These are phyloP conservation scores for Trichoderma simmonsii DNA, from an alignment of 2,329 filamentous ascomycete species.

Conservation along the genomic window DNA sequence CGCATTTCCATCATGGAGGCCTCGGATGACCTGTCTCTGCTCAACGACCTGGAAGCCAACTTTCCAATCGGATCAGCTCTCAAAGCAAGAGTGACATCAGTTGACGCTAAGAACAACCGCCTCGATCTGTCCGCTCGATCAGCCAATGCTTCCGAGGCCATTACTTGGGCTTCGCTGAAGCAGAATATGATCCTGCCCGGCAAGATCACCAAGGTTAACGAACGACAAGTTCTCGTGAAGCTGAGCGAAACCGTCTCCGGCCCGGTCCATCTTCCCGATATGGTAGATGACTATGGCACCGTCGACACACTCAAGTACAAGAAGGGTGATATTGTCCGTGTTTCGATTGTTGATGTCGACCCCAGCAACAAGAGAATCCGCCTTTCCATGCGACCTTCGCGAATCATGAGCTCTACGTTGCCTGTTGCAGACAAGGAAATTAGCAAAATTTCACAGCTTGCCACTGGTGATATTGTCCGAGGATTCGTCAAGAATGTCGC, in stretches of 20 bases:
- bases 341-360: slow-evolving; percentile 81
- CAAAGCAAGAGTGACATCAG: slow-evolving; percentile 70
- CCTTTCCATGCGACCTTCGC: slow-evolving; percentile 81
- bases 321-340: slow-evolving; percentile 83
- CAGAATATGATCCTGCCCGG: slow-evolving; percentile 79
- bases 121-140: slow-evolving; percentile 80
- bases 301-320: slow-evolving; percentile 71
- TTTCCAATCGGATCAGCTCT: slow-evolving; percentile 91
- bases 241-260: slow-evolving; percentile 77
- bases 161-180: slow-evolving; percentile 70
- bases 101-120: slow-evolving; percentile 69
- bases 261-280: slow-evolving; percentile 75
- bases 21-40: slow-evolving; percentile 77
- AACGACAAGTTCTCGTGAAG: slow-evolving; percentile 80
- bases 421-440: slow-evolving; percentile 80
- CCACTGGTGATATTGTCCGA: slow-evolving; percentile 74
- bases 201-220: slow-evolving; percentile 79
- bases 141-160: slow-evolving; percentile 42
- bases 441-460: slow-evolving; percentile 64
- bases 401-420: slow-evolving; percentile 81
- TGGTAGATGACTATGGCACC: slow-evolving; percentile 81
- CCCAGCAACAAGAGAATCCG: slow-evolving; percentile 77
- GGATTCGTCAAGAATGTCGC: slow-evolving; percentile 90
- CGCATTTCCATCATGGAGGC: slow-evolving; percentile 79
- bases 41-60: slow-evolving; percentile 71